Base-by-base conservation (phyloP, 106 monocot species). In the Ottelia alismoides region DNA sequence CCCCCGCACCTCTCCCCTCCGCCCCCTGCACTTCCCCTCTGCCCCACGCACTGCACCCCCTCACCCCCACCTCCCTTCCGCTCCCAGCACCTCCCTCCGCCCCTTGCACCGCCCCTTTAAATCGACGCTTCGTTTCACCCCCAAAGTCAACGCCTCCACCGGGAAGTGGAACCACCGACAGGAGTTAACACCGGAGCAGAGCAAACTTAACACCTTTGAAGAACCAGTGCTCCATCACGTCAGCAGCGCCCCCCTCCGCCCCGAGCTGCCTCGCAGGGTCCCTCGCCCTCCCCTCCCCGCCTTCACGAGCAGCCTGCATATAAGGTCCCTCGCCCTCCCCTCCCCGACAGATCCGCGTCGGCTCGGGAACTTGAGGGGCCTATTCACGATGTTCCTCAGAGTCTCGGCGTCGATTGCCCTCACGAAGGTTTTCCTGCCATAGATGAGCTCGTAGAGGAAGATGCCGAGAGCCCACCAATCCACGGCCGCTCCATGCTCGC, bases 381-480 rank as follows among this genome's bases (percentile, higher is more conserved):
- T 32, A 23, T 24, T 28, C 18, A 72, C 51, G 19, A 87, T 80
- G 68, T 81, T 87, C 53, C 70, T 64, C 31, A 87, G 46, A 1
- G 86, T 87, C 11, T 68, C 57, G 55, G 77, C 81, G 30, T 87
- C 78, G 22, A 57, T 75, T 5, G 60, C 31, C 2, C 86, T 81
- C 31, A 78, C 78, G 58, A 87, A 87, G 20, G 86, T 81, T 22
- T 81, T 87, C 21, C 77, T 55, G 1, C 81, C 86, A 22, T 51
- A 62, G 24, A 49, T 35, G 5, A 58, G 58, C 58, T 58, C 58
- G 58, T 59, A 59, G 58, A 87, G 22, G 55, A 87, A 81, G 0
- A 87, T 66, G 1, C 86, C 86, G 49, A 81, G 81, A 1, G 86
- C 86, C 86, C 86, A 87, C 86, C 86, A 87, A 65, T 87, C 86